These are phyloP conservation scores for Fennellomyces sp. DNA, from an alignment of 371 early-diverging fungal species.

Conservation along the genomic window DNA sequence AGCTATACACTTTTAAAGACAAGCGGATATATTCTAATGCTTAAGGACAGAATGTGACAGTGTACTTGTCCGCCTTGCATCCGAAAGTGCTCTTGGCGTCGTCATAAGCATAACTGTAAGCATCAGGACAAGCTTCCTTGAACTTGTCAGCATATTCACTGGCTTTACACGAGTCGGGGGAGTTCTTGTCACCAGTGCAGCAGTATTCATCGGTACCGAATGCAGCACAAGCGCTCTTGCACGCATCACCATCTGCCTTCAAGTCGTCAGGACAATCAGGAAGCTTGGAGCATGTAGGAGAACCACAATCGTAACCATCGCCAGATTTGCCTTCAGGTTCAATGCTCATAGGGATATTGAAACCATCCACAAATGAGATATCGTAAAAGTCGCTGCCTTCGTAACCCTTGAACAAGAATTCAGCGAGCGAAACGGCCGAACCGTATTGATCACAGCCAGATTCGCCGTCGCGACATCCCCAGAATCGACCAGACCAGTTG, in stretches of 20 bases:
- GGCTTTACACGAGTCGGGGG: conserved; percentile 11
- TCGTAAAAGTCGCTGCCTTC: conserved; percentile 38
- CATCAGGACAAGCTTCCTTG: conserved; percentile 28
- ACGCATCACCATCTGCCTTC: conserved; percentile 13
- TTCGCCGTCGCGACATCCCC: conserved; percentile 31
- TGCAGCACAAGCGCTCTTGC: conserved; percentile 22
- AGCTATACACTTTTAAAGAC: no score
- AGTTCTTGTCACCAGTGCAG: conserved; percentile 18
- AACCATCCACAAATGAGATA: conserved; percentile 36
- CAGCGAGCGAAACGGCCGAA: conserved; percentile 34
- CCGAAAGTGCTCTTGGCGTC: conserved; percentile 28
- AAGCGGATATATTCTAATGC: background rate
- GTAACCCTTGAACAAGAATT: conserved; percentile 27
- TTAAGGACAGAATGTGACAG: conserved; percentile 27
- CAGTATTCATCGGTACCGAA: conserved; percentile 15
- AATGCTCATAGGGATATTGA: conserved; percentile 20
- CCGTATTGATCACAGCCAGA: conserved; percentile 23
- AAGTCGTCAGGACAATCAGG: conserved; percentile 17
- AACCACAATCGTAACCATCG: conserved; percentile 14
- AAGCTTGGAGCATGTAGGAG: conserved; percentile 12
- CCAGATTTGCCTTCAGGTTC: conserved; percentile 9
- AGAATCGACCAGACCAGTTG: conserved; percentile 36
- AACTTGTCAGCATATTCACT: conserved; percentile 12
- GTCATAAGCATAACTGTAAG: conserved; percentile 41
- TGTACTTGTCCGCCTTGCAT: conserved; percentile 24